These are phyloP conservation scores for Alnus rubra DNA, from an alignment of 306 rosid species.

Conservation along the genomic window DNA sequence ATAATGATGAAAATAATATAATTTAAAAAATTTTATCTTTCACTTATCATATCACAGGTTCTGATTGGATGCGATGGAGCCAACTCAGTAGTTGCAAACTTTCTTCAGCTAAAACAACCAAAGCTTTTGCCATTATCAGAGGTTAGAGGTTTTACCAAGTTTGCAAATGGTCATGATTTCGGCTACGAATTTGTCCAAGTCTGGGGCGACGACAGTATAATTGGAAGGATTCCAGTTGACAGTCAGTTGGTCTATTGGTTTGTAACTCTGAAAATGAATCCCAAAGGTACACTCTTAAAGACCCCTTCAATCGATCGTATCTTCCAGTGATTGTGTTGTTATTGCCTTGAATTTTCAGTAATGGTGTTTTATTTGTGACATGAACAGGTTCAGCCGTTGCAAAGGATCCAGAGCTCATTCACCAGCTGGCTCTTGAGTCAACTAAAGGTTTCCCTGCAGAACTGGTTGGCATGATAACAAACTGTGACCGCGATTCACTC, in stretches of 20 bases:
- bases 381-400: background rate
- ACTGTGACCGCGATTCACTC: slow-evolving; percentile 26
- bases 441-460: slow-evolving; percentile 22
- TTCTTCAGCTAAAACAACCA: slow-evolving; percentile 25
- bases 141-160: slow-evolving; percentile 30
- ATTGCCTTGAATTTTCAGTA: background rate
- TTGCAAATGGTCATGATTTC: slow-evolving; percentile 25
- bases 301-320: background rate
- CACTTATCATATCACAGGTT: slow-evolving; percentile 10
- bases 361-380: background rate
- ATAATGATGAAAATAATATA: background rate
- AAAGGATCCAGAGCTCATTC: slow-evolving; percentile 26
- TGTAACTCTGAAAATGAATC: slow-evolving; percentile 2
- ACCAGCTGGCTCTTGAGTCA: background rate
- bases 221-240: slow-evolving; percentile 25
- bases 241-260: slow-evolving; percentile 38
- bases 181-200: slow-evolving; percentile 8
- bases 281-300: slow-evolving; percentile 13
- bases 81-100: slow-evolving; percentile 28
- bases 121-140: background rate
- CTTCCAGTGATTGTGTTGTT: too few species aligned
- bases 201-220: slow-evolving; percentile 3
- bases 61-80: slow-evolving; percentile 43
- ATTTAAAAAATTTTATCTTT: background rate
- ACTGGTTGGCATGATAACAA: slow-evolving; percentile 18